Evolutionary conservation across 1,284 basidiomycete species (phyloP).

Genomic region (Singerocomus rubriflavus): DNA sequence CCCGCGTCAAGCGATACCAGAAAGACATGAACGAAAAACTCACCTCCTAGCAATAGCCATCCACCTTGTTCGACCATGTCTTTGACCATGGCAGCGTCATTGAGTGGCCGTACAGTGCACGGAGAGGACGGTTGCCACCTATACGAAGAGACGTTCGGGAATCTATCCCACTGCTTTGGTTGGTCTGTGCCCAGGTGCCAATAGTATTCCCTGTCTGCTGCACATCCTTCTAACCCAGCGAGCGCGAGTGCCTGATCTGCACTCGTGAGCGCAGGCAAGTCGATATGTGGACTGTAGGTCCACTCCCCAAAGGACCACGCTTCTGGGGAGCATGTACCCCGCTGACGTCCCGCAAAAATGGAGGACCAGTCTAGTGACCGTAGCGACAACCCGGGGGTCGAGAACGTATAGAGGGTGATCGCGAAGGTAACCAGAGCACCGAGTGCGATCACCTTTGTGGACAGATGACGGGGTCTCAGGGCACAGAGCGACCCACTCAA

Average conservation of each 20-base stretch:
- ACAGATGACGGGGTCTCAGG: constrained; percentile 22
- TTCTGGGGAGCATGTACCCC: constrained; percentile 39
- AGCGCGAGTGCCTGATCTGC: constrained; percentile 46
- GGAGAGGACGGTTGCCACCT: constrained; percentile 46
- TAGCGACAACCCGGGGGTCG: constrained; percentile 16
- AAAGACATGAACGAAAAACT: constrained; percentile 17
- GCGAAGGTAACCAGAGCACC: constrained; percentile 22
- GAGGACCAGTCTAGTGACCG: constrained; percentile 22
- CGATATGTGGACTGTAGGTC: constrained; percentile 37
- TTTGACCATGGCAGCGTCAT: constrained; percentile 42
- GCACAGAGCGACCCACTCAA: constrained; percentile 3
- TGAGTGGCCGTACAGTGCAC: constrained; percentile 43
- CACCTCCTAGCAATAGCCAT: constrained; percentile 63
- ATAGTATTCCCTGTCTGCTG: constrained; percentile 54
- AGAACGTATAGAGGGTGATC: constrained; percentile 25
- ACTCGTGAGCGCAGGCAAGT: constrained; percentile 35
- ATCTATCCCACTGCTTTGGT: constrained; percentile 45
- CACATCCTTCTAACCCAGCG: constrained; percentile 57
- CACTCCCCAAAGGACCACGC: constrained; percentile 45
- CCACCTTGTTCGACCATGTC: constrained; percentile 66
- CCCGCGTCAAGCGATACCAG: constrained; percentile 5
- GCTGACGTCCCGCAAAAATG: constrained; percentile 25
- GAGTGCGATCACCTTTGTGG: constrained; percentile 22
- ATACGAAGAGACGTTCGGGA: constrained; percentile 50
- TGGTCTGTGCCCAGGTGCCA: constrained; percentile 61